Evolutionary conservation across 768 basidiomycete genomes (phyloP).

Genomic region (Phanerochaete carnosa): DNA sequence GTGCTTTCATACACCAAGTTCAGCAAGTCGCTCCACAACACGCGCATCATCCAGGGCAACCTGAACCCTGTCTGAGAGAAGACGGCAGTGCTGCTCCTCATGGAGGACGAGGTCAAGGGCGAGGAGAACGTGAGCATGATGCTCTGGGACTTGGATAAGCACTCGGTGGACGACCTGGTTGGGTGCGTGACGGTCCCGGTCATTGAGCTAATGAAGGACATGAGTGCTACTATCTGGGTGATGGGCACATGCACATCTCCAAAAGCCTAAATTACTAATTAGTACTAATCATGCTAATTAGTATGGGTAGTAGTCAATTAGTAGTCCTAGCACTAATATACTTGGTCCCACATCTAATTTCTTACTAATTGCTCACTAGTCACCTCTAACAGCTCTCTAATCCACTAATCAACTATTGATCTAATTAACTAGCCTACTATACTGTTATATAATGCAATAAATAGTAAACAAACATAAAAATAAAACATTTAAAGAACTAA

Average conservation of each 20-base stretch:
- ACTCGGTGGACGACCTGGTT: conserved; percentile 41
- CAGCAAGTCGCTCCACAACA: conserved; percentile 29
- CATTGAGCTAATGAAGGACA: conserved; percentile 37
- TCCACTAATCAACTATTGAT: not conserved
- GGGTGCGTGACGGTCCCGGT: conserved; percentile 45
- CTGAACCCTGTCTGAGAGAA: conserved; percentile 50
- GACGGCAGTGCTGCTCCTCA: conserved; percentile 42
- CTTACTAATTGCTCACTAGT: conserved; percentile 32
- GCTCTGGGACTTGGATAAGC: conserved; percentile 48
- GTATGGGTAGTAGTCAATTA: conserved; percentile 42
- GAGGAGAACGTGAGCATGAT: conserved; percentile 43
- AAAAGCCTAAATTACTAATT: not conserved
- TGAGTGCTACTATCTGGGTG: conserved; percentile 17
- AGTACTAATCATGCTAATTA: conserved; percentile 40
- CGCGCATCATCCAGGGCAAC: conserved; percentile 45
- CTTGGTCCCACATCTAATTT: conserved; percentile 59
- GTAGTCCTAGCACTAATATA: conserved; percentile 65
- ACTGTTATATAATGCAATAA: too few species aligned
- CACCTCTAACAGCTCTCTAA: not conserved
- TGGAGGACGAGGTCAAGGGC: conserved; percentile 46
- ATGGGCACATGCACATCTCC: conserved; percentile 31
- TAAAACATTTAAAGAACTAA: too few species aligned
- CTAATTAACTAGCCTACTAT: too few species aligned
- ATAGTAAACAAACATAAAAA: too few species aligned
- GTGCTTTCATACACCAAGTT: conserved; percentile 44